Evolutionary conservation across 805 yeast species (phyloP).

Genomic region (Kuraishia piskuri): DNA sequence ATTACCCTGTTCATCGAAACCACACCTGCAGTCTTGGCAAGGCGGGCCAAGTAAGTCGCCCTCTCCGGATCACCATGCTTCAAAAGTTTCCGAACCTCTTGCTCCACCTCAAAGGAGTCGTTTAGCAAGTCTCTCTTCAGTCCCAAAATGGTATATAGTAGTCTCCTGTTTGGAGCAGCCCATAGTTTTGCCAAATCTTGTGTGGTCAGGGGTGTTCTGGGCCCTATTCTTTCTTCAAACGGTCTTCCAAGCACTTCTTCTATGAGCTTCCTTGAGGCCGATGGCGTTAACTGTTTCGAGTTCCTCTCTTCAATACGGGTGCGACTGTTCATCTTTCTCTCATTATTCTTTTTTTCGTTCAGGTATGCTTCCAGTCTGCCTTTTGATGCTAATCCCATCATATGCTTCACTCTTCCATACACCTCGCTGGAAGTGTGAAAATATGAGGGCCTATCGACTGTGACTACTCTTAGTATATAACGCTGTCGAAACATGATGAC

Average conservation of each 20-base stretch:
- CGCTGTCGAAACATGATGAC: neutral
- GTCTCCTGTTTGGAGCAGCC: neutral
- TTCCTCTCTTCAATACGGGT: neutral
- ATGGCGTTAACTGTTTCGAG: neutral
- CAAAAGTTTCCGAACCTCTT: slow-evolving; percentile 45
- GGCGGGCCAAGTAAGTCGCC: slow-evolving; percentile 29
- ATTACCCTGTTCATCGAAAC: slow-evolving; percentile 60
- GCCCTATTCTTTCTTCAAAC: neutral
- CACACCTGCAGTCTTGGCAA: slow-evolving; percentile 40
- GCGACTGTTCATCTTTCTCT: neutral
- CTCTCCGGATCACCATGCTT: slow-evolving; percentile 29
- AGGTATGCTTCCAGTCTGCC: neutral
- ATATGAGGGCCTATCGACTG: neutral
- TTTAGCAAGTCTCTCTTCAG: slow-evolving; percentile 45
- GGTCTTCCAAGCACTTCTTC: neutral
- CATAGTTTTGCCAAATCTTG: neutral
- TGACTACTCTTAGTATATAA: neutral
- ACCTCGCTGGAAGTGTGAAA: neutral
- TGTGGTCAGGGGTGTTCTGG: neutral
- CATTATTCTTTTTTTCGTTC: no score
- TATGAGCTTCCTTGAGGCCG: neutral
- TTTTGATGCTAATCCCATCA: neutral
- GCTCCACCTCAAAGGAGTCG: slow-evolving; percentile 48
- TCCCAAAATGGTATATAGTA: slow-evolving; percentile 46
- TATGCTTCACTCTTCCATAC: neutral